Percentiles rank a stretch among this genome's conserved stretches.
Evolutionary conservation across 2,329 filamentous ascomycete genomes (phyloP).

Genomic region (Waltergamsia citrina): DNA sequence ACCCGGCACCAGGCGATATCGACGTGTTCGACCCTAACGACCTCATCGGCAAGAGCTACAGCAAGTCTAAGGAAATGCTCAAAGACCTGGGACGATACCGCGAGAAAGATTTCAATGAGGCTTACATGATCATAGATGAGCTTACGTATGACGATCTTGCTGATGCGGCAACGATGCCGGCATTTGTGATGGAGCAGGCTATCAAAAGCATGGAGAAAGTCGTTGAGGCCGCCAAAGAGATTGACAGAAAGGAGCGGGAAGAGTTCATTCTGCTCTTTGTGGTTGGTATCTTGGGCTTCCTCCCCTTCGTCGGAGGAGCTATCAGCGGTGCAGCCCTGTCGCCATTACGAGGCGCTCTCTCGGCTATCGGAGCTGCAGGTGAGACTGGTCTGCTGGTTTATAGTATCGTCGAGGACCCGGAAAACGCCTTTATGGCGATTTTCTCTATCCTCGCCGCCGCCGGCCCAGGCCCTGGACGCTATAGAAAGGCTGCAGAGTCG

Average conservation of each 20-base stretch:
- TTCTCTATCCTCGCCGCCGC: conserved; percentile 10
- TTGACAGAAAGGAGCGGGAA: conserved; percentile 10
- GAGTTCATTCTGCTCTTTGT: conserved; percentile 20
- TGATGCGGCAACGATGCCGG: conserved; percentile 5
- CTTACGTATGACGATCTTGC: no score
- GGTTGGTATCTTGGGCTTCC: conserved; percentile 35
- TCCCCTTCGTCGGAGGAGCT: conserved; percentile 39
- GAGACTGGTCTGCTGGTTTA: conserved; percentile 12
- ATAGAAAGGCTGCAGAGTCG: conserved; percentile 7
- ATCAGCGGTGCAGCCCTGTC: conserved; percentile 11
- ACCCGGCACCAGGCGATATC: conserved; percentile 7
- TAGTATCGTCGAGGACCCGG: conserved; percentile 13
- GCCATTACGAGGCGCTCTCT: conserved; percentile 6
- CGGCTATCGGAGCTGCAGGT: neutral
- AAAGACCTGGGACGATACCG: no score
- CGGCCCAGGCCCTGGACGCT: conserved; percentile 6
- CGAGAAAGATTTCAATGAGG: neutral
- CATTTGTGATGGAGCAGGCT: conserved; percentile 10
- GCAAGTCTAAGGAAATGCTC: conserved; percentile 4
- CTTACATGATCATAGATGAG: no score
- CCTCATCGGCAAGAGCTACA: conserved; percentile 9
- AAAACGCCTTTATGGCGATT: conserved; percentile 15
- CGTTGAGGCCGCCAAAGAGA: conserved; percentile 12
- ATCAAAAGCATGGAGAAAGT: conserved; percentile 15
- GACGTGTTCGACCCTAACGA: conserved; percentile 12